Evolutionary conservation across 1,284 basidiomycete species (phyloP), one percentile per base, ranked within the genome.

Genomic region (Rhodotorula sp.): DNA sequence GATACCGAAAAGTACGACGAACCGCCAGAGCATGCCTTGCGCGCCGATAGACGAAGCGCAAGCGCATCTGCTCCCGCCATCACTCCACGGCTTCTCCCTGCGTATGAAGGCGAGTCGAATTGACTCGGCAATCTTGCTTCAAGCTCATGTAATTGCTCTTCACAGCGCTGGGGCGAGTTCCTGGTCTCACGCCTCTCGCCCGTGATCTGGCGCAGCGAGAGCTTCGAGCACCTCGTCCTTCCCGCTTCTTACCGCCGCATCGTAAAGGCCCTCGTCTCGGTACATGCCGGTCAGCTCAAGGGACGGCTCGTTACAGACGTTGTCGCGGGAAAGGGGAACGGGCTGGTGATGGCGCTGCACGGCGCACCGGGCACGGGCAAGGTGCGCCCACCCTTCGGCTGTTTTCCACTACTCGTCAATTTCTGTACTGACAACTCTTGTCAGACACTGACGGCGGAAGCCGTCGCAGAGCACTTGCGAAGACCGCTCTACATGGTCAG

Each of bases 321-420:
- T 53, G 72, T 75, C 21, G 64, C 69, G 27, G 72, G 72, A 53
- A 75, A 75, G 53, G 70, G 74, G 4, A 67, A 64, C 44, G 74
- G 74, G 19, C 57, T 71, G 13, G 73, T 75, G 21, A 75, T 75
- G 64, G 70, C 72, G 8, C 59, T 71, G 3, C 66, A 71, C 21
- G 70, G 70, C 46, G 27, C 61, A 3, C 66, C 70, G 16, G 70
- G 70, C 0, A 71, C 70, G 7, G 70, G 70, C 7, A 71, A 71
- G 61, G 68, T 66, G 14, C 16, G 68, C n/a, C 3, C 27, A 19
- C 12, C 21, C 21, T 53, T 8, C 55, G 23, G 10, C 16, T n/a
- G 21, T 50, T n/a, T 25, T 7, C 34, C 34, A 34, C 42, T 12
- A 1, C 9, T n/a, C 17, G 8, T 5, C 4, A 4, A 17, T 27